Evolutionary conservation across 768 basidiomycete genomes (phyloP).

Genomic region (Agrocybe pediades): DNA sequence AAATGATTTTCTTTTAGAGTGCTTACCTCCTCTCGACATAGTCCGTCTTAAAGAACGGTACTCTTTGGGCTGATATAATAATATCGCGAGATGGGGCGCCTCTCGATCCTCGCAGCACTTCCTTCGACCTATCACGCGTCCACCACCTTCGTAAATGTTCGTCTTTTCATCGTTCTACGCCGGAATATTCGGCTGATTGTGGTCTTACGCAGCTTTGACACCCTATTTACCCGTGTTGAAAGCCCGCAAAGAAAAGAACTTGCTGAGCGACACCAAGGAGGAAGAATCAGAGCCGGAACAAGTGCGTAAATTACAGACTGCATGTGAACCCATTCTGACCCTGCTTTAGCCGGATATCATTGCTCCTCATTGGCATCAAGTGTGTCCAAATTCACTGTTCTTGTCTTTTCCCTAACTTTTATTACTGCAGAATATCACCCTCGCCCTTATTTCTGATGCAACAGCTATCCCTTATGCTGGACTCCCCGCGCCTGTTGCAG

Average conservation of each 20-base stretch:
- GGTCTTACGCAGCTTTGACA: constrained; percentile 65
- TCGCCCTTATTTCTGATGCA: constrained; percentile 82
- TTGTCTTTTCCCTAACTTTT: background rate
- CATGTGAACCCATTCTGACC: background rate
- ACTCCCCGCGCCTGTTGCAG: constrained; percentile 58
- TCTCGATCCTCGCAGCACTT: constrained; percentile 59
- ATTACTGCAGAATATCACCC: constrained; percentile 73
- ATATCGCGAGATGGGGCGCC: constrained; percentile 65
- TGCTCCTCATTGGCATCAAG: constrained; percentile 83
- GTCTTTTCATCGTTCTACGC: constrained; percentile 25
- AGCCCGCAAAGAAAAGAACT: constrained; percentile 79
- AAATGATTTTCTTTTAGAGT: background rate
- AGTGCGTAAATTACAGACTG: constrained; percentile 33
- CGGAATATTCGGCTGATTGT: background rate
- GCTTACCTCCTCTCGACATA: constrained; percentile 24
- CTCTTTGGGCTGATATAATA: constrained; percentile 84
- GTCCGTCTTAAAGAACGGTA: constrained; percentile 78
- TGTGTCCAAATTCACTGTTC: constrained; percentile 28
- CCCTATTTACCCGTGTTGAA: constrained; percentile 78
- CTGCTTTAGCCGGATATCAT: constrained; percentile 53
- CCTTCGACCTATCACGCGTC: constrained; percentile 57
- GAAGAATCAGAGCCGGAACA: constrained; percentile 49
- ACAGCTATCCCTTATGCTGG: constrained; percentile 50
- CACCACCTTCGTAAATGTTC: constrained; percentile 77
- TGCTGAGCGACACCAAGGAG: constrained; percentile 52